Base-by-base conservation (phyloP, 2,329 filamentous ascomycete species). In the Venturia pyrina region DNA sequence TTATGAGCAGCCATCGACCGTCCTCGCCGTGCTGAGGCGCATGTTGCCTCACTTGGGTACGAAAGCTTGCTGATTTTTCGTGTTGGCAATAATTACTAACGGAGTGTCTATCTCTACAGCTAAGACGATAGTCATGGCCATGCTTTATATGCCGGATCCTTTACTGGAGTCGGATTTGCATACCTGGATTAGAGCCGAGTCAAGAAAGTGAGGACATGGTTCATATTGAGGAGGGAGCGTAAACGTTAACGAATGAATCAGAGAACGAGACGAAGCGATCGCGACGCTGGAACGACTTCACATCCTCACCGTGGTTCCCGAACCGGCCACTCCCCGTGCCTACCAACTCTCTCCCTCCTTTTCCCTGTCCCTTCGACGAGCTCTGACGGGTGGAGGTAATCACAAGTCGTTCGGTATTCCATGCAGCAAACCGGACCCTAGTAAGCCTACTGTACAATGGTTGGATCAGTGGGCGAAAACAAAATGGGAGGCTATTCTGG, bases 401-500 rank as follows among this genome's bases (percentile, higher is more conserved):
- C 90, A 95, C 71, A 87, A 90, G 70, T 96, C 92, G 1, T 99
- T 99, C 73, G 95, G 95, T 67, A 89, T 98, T 1, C 89, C 92
- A 1, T 93, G 89, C 21, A 83, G 81, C 15, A 82, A 87, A 8
- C 81, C 85, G 3, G 66, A 64, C 17, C 65, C 65, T 3, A 83
- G 86, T 50, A 83, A 85, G 62, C 84, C 95, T 62, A 86, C 89
- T 67, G 77, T 92, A 13, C 73, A 83, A 1, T 91, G 89, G 70
- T 83, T 99, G 66, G 95, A 99, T 73, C 83, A 87, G 37, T 96
- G 93, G 77, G 92, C 95, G 5, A 86, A 90, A 65, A 85, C 85
- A 71, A 93, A 96, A 73, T 99, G 95, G 93, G 96, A 99, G 76
- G 89, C 91, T 34, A 96, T 99, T 37, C 78, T 99, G 61, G 95